Percentiles rank a stretch among this genome's conserved stretches.
Conservation (phyloP, 805 yeast genomes). For the Kuraishia floccosa region DNA sequence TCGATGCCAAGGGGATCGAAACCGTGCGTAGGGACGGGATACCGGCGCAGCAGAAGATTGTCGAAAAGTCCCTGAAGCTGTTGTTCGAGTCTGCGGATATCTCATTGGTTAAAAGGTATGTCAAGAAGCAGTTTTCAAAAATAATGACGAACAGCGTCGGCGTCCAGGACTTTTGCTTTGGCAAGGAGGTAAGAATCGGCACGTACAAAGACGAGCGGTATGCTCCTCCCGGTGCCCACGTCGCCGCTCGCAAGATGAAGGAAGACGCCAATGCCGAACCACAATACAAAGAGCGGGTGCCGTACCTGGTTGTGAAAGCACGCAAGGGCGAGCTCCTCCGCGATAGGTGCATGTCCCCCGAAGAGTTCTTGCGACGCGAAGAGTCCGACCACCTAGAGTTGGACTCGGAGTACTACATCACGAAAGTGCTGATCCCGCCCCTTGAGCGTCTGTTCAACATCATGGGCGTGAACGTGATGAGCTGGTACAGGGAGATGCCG, state of each 20-base stretch:
- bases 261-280: constrained; percentile 70
- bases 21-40: constrained; percentile 92
- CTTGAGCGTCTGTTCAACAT: constrained; percentile 73
- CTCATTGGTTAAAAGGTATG: constrained; percentile 55
- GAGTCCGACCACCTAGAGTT: constrained; percentile 23
- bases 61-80: constrained; percentile 54
- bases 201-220: constrained; percentile 60
- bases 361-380: constrained; percentile 9
- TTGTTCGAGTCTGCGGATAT: constrained; percentile 67
- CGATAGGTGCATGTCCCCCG: constrained; percentile 76
- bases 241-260: constrained; percentile 52
- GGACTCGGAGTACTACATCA: constrained; percentile 81
- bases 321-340: constrained; percentile 45
- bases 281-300: constrained; percentile 81
- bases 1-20: constrained; percentile 96
- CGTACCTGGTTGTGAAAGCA: constrained; percentile 65
- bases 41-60: constrained; percentile 80
- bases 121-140: constrained; percentile 54
- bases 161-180: constrained; percentile 81
- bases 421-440: constrained; percentile 80
- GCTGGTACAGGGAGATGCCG: constrained; percentile 73
- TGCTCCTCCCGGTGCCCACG: constrained; percentile 87
- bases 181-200: constrained; percentile 82
- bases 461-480: constrained; percentile 67
- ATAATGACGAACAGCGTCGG: constrained; percentile 53